A percentile compares a stretch with the other conserved stretches of the same genome.
Conservation (phyloP, 768 basidiomycete genomes). For the Nevesoporus exiguus region DNA sequence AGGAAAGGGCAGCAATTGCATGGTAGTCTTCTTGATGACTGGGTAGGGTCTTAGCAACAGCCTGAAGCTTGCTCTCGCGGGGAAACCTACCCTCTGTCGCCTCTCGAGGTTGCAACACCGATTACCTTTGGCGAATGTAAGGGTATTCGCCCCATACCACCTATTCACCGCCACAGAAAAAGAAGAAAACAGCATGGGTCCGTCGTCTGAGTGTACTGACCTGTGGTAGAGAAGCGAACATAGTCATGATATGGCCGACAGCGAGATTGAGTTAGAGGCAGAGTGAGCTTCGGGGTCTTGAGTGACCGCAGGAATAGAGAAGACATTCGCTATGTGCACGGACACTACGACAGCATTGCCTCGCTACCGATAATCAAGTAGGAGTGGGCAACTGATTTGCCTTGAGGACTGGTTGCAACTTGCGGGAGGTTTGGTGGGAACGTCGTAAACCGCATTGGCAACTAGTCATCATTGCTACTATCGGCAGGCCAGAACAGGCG, state of each 20-base stretch:
- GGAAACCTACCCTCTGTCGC: conserved; percentile 59
- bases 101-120: conserved; percentile 71
- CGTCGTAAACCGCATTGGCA: not conserved
- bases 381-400: conserved; percentile 3
- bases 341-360: conserved; percentile 30
- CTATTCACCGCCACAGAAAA: conserved; percentile 31
- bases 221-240: conserved; percentile 50
- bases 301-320: conserved; percentile 21
- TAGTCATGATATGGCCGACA: conserved; percentile 62
- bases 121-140: conserved; percentile 75
- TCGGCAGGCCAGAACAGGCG: not conserved
- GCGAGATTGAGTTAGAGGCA: conserved; percentile 14
- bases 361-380: conserved; percentile 11
- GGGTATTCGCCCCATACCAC: conserved; percentile 64
- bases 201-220: conserved; percentile 31
- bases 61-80: not conserved
- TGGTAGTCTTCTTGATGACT: conserved; percentile 92
- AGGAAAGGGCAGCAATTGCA: conserved; percentile 67
- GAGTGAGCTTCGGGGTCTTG: conserved; percentile 15
- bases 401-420: conserved; percentile 9
- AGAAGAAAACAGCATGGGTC: conserved; percentile 1
- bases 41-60: conserved; percentile 10
- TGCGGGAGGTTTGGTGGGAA: conserved; percentile 18
- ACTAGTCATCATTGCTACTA: no score
- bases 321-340: conserved; percentile 29